Base-by-base conservation (phyloP, 768 basidiomycete species). In the Nevesoporus exiguus region DNA sequence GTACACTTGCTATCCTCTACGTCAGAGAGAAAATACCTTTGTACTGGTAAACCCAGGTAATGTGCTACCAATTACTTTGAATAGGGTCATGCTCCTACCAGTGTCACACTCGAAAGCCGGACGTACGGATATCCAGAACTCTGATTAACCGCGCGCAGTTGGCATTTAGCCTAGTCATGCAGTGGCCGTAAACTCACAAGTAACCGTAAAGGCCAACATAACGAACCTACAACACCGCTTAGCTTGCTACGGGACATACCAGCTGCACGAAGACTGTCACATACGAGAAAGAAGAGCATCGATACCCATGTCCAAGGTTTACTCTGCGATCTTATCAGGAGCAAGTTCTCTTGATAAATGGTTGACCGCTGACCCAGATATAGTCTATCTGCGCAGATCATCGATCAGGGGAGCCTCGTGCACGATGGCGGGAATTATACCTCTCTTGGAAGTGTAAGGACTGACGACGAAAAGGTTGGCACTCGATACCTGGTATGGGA, bases 41-140 rank as follows among this genome's bases (percentile, higher is more conserved):
- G 31, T 25, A 21, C 24, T 10, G 44, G 58, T 13, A 39, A 10
- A 7, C 9, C 19, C 39, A 19, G 9, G n/a, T 19, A 59, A 3
- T 15, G 52, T 49, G 47, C 19, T 57, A 21, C 31, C 49, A 37
- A 44, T 51, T 4, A 36, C 55, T 59, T 21, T 15, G 11, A 5
- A 39, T 3, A 39, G 15, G n/a, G 10, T 0, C 22, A 25, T 42
- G 7, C 13, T 15, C 37, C 1, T 39, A 10, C 22, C 39, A 10
- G 11, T 19, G 3, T 39, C n/a, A 21, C 19, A 8, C 8, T 39
- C 19, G 11, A 39, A 21, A 10, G 39, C 9, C 4, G 5, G 39
- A 39, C 39, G 21, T 39, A 39, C 39, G 7, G 9, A 39, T 7
- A 19, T 39, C 13, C 39, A 13, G 19, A 21, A 39, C 21, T 8